These are phyloP conservation scores for Candida pseudofarinosa DNA, from an alignment of 805 yeast genomes.

Conservation along the genomic window DNA sequence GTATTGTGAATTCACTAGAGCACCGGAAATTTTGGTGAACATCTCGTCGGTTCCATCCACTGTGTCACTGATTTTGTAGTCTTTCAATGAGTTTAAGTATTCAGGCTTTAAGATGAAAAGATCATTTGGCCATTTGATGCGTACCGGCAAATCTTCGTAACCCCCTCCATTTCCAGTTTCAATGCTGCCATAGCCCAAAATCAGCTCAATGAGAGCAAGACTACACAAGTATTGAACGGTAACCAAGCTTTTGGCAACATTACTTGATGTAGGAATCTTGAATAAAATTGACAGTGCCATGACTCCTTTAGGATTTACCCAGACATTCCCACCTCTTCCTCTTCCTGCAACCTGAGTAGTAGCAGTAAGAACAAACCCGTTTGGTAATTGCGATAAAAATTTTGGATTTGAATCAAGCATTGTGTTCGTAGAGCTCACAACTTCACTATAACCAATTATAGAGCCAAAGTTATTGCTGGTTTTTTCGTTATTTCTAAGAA, in stretches of 20 bases:
- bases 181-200: slow-evolving; percentile 50
- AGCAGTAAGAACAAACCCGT: slow-evolving; percentile 68
- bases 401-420: slow-evolving; percentile 69
- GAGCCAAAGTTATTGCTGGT: slow-evolving; percentile 51
- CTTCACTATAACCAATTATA: slow-evolving; percentile 73
- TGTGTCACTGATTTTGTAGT: slow-evolving; percentile 25
- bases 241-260: slow-evolving; percentile 55
- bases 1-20: slow-evolving; percentile 75
- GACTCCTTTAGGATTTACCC: slow-evolving; percentile 95
- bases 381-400: slow-evolving; percentile 57
- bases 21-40: slow-evolving; percentile 77
- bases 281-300: slow-evolving; percentile 74
- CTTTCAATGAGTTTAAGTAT: slow-evolving; percentile 29
- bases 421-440: slow-evolving; percentile 81
- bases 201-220: slow-evolving; percentile 77
- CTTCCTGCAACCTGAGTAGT: slow-evolving; percentile 85
- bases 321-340: slow-evolving; percentile 91
- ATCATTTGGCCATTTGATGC: slow-evolving; percentile 97
- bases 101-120: slow-evolving; percentile 72
- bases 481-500: slow-evolving; percentile 13
- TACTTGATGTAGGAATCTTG: slow-evolving; percentile 46
- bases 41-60: slow-evolving; percentile 57
- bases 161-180: slow-evolving; percentile 43
- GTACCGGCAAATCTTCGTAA: slow-evolving; percentile 71
- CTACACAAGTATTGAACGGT: slow-evolving; percentile 84